phyloP scores from a whole-genome alignment of 805 yeast genomes.

The Wickerhamiella hasegawae region DNA sequence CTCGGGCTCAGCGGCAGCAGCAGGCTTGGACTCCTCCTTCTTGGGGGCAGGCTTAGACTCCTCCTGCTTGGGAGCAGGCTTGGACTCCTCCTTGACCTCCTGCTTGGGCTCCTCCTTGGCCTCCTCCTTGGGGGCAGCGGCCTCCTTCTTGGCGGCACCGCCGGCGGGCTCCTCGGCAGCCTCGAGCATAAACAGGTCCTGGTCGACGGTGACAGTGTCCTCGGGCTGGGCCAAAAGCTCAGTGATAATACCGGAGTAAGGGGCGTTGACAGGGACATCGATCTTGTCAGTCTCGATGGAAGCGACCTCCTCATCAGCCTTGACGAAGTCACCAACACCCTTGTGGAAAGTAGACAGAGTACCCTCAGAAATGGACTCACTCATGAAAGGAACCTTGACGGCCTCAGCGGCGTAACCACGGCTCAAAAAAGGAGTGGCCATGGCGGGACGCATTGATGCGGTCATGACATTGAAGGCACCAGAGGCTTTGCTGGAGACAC shows the following conservation, averaged over 20 bases:
- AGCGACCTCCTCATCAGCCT: slow-evolving; percentile 78
- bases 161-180: slow-evolving; percentile 56
- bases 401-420: slow-evolving; percentile 21
- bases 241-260: slow-evolving; percentile 75
- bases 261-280: slow-evolving; percentile 93
- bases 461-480: too few species aligned
- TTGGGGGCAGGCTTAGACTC: slow-evolving; percentile 17
- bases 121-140: slow-evolving; percentile 13
- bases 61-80: slow-evolving; percentile 20
- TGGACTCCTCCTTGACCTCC: slow-evolving; percentile 16
- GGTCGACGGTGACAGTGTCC: slow-evolving; percentile 92
- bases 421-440: not conserved
- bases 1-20: slow-evolving; percentile 19
- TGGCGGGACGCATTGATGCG: not conserved
- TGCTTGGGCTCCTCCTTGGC: slow-evolving; percentile 13
- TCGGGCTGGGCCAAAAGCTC: slow-evolving; percentile 73
- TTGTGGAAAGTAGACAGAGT: slow-evolving; percentile 48
- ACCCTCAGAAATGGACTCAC: slow-evolving; percentile 96
- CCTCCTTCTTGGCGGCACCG: slow-evolving; percentile 22
- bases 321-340: slow-evolving; percentile 76
- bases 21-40: slow-evolving; percentile 19
- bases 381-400: slow-evolving; percentile 96
- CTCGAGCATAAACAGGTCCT: slow-evolving; percentile 76
- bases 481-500: too few species aligned
- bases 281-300: slow-evolving; percentile 97